A percentile compares a stretch with the other conserved stretches of the same genome.
phyloP scores from a whole-genome alignment of 2,329 filamentous ascomycete species.

The Botrytis deweyae region DNA sequence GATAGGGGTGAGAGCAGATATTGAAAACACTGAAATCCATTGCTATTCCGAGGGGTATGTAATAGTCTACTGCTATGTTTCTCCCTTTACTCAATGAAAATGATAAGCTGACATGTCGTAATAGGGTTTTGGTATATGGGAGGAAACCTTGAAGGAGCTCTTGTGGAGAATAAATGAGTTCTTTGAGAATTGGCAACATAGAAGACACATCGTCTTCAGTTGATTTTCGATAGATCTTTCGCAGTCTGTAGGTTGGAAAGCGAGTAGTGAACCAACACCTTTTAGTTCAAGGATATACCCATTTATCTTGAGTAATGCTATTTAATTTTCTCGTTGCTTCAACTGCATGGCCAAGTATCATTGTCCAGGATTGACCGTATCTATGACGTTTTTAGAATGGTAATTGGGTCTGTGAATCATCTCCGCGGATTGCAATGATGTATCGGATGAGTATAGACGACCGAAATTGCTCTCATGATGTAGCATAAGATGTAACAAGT shows the following conservation, averaged over 20 bases:
- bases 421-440: too few species aligned
- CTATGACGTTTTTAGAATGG: neutral
- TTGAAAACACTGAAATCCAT: constrained; percentile 24
- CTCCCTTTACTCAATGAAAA: neutral
- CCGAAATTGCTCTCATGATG: too few species aligned
- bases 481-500: too few species aligned
- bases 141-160: neutral
- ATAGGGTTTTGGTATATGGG: constrained; percentile 13
- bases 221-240: neutral
- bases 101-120: neutral
- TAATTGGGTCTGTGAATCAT: too few species aligned
- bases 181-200: neutral
- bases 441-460: too few species aligned
- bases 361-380: neutral
- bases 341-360: neutral
- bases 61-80: neutral
- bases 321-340: too few species aligned
- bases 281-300: neutral
- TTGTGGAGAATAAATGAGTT: neutral
- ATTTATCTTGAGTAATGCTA: too few species aligned
- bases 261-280: neutral
- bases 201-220: neutral
- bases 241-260: neutral
- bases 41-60: constrained; percentile 20
- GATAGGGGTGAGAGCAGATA: constrained; percentile 22